These are phyloP conservation scores for Ophiostoma quercus DNA, from an alignment of 2,329 filamentous ascomycete species.

Conservation along the genomic window DNA sequence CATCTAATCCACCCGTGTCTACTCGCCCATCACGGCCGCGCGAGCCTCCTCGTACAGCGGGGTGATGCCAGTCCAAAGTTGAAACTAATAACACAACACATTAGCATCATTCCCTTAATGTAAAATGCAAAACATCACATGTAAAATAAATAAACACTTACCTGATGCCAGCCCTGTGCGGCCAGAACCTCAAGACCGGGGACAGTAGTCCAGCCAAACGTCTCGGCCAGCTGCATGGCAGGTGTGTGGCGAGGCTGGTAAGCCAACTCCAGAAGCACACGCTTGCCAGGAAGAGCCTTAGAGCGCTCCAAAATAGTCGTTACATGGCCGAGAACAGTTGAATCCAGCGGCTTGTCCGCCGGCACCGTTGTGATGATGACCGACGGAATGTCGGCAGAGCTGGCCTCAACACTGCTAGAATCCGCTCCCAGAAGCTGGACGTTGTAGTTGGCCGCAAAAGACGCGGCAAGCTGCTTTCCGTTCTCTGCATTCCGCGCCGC, in stretches of 20 bases:
- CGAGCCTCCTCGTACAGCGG: conserved; percentile 67
- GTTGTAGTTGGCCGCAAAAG: conserved; percentile 70
- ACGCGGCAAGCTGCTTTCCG: conserved; percentile 59
- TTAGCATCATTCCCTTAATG: background rate
- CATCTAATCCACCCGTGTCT: background rate
- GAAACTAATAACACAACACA: conserved; percentile 49
- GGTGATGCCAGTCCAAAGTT: conserved; percentile 77
- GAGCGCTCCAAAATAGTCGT: conserved; percentile 44
- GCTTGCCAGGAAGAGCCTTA: conserved; percentile 35
- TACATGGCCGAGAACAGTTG: conserved; percentile 61
- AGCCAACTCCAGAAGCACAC: conserved; percentile 86
- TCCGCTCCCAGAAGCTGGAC: conserved; percentile 58
- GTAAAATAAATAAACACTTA: conserved; percentile 40
- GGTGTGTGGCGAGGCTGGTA: conserved; percentile 84
- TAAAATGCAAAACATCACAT: background rate
- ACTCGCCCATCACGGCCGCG: conserved; percentile 48
- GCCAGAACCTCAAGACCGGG: conserved; percentile 84
- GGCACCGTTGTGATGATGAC: conserved; percentile 90
- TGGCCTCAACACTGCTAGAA: conserved; percentile 38
- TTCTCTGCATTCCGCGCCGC: conserved; percentile 71
- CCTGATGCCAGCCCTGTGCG: conserved; percentile 84
- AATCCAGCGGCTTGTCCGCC: conserved; percentile 76
- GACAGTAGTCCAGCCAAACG: conserved; percentile 74
- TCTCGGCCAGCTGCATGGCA: conserved; percentile 75
- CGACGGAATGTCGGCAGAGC: conserved; percentile 48